These are phyloP conservation scores for Capronia americana DNA, from an alignment of 2,329 filamentous ascomycete species.

Conservation along the genomic window DNA sequence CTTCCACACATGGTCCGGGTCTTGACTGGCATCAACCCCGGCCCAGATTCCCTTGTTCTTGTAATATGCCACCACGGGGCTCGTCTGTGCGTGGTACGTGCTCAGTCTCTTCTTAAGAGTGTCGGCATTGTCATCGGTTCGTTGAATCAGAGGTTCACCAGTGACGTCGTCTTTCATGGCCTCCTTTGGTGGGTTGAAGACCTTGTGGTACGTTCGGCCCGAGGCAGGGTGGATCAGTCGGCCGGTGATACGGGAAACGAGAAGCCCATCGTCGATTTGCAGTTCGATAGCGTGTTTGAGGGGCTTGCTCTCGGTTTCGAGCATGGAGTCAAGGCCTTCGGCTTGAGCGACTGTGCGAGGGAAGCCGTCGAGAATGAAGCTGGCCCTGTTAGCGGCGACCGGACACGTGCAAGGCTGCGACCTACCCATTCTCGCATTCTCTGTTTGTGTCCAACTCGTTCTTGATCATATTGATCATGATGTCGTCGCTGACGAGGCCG, in stretches of 20 bases:
- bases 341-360: slow-evolving; percentile 95
- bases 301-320: slow-evolving; percentile 75
- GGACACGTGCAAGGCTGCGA: not conserved
- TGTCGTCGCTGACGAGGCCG: slow-evolving; percentile 96
- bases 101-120: slow-evolving; percentile 91
- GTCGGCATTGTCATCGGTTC: slow-evolving; percentile 95
- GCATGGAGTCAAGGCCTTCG: slow-evolving; percentile 92
- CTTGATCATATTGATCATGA: slow-evolving; percentile 99
- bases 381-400: slow-evolving; percentile 48
- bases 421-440: slow-evolving; percentile 96
- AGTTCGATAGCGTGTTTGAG: slow-evolving; percentile 96
- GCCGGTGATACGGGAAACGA: slow-evolving; percentile 95
- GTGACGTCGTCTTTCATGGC: slow-evolving; percentile 96
- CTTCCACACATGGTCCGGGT: slow-evolving; percentile 95
- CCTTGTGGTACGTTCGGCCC: slow-evolving; percentile 95
- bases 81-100: slow-evolving; percentile 94
- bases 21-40: slow-evolving; percentile 92
- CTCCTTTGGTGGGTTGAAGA: slow-evolving; percentile 97
- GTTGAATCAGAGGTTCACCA: slow-evolving; percentile 93
- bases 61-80: slow-evolving; percentile 94
- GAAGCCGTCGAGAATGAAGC: slow-evolving; percentile 99
- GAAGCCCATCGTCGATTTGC: slow-evolving; percentile 91
- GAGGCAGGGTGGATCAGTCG: slow-evolving; percentile 95
- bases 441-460: slow-evolving; percentile 90
- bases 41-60: slow-evolving; percentile 97